These are phyloP conservation scores for Acanthamoeba quina DNA, from an alignment of 208 protist species.

Conservation along the genomic window DNA sequence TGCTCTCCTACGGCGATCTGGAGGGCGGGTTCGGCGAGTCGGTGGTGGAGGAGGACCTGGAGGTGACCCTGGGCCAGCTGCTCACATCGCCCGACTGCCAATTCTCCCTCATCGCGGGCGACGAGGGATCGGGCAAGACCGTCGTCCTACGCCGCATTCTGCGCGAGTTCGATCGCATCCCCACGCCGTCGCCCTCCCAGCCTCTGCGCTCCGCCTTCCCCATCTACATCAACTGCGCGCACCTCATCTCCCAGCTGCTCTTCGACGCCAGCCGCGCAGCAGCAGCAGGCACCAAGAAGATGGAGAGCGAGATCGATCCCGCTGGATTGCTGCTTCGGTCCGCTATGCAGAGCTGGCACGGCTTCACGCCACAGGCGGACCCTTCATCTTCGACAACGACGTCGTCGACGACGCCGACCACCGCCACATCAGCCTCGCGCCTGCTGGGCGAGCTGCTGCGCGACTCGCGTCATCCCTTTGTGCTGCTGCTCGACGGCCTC, in stretches of 20 bases:
- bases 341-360: neutral
- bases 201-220: neutral
- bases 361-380: neutral
- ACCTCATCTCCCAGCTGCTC: slow-evolving; percentile 13
- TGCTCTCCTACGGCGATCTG: slow-evolving; percentile 2
- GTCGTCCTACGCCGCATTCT: slow-evolving; percentile 7
- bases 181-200: neutral
- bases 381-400: no score
- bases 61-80: slow-evolving; percentile 17
- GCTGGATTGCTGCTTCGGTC: neutral
- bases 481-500: slow-evolving; percentile 30
- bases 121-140: slow-evolving; percentile 32
- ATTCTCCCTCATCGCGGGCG: slow-evolving; percentile 24
- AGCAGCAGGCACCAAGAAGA: neutral
- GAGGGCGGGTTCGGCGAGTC: slow-evolving; percentile 17
- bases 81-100: slow-evolving; percentile 22
- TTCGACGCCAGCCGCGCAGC: neutral
- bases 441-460: slow-evolving; percentile 41
- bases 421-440: neutral
- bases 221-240: slow-evolving; percentile 24
- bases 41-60: slow-evolving; percentile 25
- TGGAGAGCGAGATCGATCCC: neutral
- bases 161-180: slow-evolving; percentile 10
- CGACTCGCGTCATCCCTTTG: neutral
- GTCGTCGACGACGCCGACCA: no score